These are phyloP conservation scores for Calonectria honghensis DNA, from an alignment of 2,329 filamentous ascomycete species.

Conservation along the genomic window DNA sequence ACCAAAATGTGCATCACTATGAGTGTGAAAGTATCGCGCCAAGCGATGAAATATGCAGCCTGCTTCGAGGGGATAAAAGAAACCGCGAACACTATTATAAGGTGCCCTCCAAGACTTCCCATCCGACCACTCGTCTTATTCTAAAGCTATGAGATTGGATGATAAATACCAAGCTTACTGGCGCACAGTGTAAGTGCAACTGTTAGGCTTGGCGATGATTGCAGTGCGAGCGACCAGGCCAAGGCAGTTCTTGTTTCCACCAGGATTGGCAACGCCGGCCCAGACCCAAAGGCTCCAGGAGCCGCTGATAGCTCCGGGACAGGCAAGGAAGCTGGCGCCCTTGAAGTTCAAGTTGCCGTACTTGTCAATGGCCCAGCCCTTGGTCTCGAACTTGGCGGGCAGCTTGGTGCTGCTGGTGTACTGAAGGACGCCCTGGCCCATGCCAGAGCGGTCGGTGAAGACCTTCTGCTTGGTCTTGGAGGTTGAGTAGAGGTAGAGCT, in stretches of 20 bases:
- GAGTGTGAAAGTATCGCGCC: neutral
- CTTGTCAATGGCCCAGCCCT: conserved; percentile 68
- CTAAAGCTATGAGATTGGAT: too few species aligned
- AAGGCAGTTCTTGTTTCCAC: conserved; percentile 61
- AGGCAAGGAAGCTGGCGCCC: conserved; percentile 69
- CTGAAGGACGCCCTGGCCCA: conserved; percentile 72
- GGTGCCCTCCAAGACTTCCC: too few species aligned
- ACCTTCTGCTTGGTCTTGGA: conserved; percentile 67
- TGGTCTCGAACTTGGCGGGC: conserved; percentile 66
- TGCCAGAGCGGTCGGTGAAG: conserved; percentile 74
- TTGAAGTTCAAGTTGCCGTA: conserved; percentile 66
- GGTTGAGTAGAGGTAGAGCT: conserved; percentile 67
- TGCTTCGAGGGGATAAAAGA: neutral
- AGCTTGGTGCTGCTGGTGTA: conserved; percentile 67
- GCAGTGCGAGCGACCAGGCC: conserved; percentile 59
- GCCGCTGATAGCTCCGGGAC: conserved; percentile 65
- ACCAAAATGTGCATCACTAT: neutral
- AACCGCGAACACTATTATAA: neutral
- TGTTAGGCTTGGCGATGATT: conserved; percentile 55
- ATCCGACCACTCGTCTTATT: neutral
- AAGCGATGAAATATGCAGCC: neutral
- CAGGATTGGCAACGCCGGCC: conserved; percentile 59
- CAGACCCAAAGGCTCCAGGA: conserved; percentile 65
- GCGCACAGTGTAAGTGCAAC: conserved; percentile 59
- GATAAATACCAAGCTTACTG: neutral